These are phyloP conservation scores for Catunica adiposa DNA, from an alignment of 2,329 filamentous ascomycete species.

Conservation along the genomic window DNA sequence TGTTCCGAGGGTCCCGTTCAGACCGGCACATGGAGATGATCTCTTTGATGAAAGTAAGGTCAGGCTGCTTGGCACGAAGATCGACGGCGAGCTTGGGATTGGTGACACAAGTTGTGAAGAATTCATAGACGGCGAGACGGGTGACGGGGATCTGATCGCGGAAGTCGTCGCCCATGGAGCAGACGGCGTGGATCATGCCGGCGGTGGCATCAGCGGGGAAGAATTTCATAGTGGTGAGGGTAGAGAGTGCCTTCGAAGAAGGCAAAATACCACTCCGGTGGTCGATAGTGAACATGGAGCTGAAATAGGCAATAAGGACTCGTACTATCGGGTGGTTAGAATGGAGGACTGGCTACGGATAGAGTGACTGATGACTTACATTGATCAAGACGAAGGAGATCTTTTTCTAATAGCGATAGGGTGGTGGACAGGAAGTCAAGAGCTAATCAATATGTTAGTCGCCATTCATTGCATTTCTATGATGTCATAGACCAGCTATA, in stretches of 20 bases:
- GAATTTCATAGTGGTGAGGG: slow-evolving; percentile 31
- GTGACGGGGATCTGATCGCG: slow-evolving; percentile 35
- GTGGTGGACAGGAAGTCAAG: slow-evolving; percentile 41
- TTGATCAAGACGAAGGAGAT: slow-evolving; percentile 34
- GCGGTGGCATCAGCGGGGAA: slow-evolving; percentile 33
- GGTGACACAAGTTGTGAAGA: slow-evolving; percentile 30
- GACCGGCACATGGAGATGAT: slow-evolving; percentile 35
- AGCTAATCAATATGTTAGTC: slow-evolving; percentile 22
- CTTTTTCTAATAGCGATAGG: slow-evolving; percentile 30
- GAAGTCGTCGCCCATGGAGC: slow-evolving; percentile 39
- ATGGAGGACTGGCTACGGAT: background rate
- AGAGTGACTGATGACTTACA: slow-evolving; percentile 19
- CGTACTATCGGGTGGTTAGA: slow-evolving; percentile 22
- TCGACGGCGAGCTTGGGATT: slow-evolving; percentile 28
- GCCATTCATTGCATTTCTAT: background rate
- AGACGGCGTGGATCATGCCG: slow-evolving; percentile 33
- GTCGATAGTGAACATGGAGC: slow-evolving; percentile 41
- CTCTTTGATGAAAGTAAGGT: slow-evolving; percentile 31
- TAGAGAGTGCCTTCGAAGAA: slow-evolving; percentile 34
- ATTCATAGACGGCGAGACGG: slow-evolving; percentile 34
- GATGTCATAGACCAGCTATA: slow-evolving; percentile 7
- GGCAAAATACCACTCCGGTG: slow-evolving; percentile 42
- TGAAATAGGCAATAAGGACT: slow-evolving; percentile 37
- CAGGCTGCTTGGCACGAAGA: slow-evolving; percentile 23
- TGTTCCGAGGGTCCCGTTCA: slow-evolving; percentile 40